Conservation (phyloP, 176 grass and related monocot genomes). For the Oryza rufipogon region DNA sequence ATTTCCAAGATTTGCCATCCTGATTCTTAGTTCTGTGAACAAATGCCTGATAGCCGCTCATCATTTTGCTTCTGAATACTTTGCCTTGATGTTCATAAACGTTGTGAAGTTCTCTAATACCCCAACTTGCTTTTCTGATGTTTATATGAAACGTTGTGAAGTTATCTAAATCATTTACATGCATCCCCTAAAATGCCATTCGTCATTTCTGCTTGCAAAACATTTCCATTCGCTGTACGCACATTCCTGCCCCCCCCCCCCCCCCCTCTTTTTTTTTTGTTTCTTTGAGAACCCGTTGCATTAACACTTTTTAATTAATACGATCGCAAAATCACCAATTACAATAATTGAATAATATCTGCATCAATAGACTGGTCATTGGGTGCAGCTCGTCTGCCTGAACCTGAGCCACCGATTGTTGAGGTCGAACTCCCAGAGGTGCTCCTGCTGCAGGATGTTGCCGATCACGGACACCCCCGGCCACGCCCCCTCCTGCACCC, state of each 20-base stretch:
- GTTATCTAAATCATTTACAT: too few species aligned
- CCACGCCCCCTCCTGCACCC: slow-evolving; percentile 58
- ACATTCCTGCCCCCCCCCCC: neutral
- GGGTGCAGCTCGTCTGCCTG: slow-evolving; percentile 46
- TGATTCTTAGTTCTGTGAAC: neutral
- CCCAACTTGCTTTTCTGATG: too few species aligned
- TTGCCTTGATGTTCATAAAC: too few species aligned
- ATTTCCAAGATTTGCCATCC: neutral
- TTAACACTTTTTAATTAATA: neutral
- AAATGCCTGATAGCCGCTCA: too few species aligned
- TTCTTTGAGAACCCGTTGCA: neutral
- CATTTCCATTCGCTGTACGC: neutral
- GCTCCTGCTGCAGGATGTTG: slow-evolving; percentile 94
- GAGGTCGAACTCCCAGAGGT: slow-evolving; percentile 94
- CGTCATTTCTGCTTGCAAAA: neutral
- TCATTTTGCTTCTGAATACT: too few species aligned
- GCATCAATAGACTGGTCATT: neutral
- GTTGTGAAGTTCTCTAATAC: too few species aligned
- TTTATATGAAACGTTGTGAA: too few species aligned
- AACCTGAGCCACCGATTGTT: slow-evolving; percentile 64
- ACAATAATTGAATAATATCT: neutral
- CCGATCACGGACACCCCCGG: slow-evolving; percentile 72
- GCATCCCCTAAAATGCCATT: neutral
- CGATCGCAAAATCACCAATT: neutral
- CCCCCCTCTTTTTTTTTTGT: neutral